Percentiles rank a stretch among this genome's conserved stretches.
These are phyloP conservation scores for Glebionis coronaria DNA, from an alignment of 129 eudicot species.

Conservation along the genomic window DNA sequence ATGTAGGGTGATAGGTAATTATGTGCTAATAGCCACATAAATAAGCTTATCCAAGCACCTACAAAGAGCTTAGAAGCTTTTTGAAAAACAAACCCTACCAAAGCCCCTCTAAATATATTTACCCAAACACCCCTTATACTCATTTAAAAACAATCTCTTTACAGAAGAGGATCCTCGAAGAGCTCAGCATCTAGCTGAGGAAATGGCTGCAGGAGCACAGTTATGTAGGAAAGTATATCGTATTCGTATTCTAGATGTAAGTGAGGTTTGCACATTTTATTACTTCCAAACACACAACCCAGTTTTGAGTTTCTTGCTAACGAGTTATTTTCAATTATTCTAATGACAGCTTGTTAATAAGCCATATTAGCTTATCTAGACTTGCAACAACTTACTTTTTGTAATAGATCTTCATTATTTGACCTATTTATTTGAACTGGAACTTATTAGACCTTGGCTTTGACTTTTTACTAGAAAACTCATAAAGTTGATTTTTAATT, in stretches of 20 bases:
- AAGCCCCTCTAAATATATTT: background rate
- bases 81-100: no score
- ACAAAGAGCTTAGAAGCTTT: no score
- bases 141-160: background rate
- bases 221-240: conserved; percentile 22
- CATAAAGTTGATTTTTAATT: no score
- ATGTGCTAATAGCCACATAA: no score
- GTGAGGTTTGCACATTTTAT: background rate
- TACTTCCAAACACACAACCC: background rate
- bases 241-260: conserved; percentile 23
- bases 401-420: no score
- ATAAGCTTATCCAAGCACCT: no score
- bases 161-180: conserved; percentile 20
- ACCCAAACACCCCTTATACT: background rate
- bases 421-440: no score
- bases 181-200: conserved; percentile 21
- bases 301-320: background rate
- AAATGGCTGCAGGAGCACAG: conserved; percentile 21
- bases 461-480: no score
- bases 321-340: background rate
- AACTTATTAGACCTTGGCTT: no score
- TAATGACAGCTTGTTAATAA: conserved; percentile 18
- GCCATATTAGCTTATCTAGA: no score
- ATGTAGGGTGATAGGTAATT: no score
- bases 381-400: no score